Conservation (phyloP, 2,329 filamentous ascomycete species). For the Anthostomella pinea region DNA sequence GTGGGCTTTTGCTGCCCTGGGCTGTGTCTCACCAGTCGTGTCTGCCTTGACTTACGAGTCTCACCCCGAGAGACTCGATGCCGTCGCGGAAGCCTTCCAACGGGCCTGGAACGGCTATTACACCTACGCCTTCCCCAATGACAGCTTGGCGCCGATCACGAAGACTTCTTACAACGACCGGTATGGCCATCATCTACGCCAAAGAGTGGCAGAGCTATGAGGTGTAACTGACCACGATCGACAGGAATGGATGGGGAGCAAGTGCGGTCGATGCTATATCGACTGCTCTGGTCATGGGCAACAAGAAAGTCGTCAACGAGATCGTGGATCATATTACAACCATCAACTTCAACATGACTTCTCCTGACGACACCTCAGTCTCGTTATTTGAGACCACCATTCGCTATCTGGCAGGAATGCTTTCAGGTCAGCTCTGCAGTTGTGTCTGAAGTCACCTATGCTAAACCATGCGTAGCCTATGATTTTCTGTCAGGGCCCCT, state of each 20-base stretch:
- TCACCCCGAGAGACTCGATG: slow-evolving; percentile 47
- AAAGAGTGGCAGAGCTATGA: too few species aligned
- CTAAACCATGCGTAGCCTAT: slow-evolving; percentile 45
- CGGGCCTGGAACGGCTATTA: slow-evolving; percentile 72
- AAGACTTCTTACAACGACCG: slow-evolving; percentile 67
- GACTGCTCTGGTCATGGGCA: slow-evolving; percentile 75
- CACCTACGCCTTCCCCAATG: slow-evolving; percentile 71
- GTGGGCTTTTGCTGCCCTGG: slow-evolving; percentile 19
- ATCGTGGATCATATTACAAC: slow-evolving; percentile 69
- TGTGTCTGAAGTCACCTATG: slow-evolving; percentile 12
- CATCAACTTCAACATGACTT: slow-evolving; percentile 67
- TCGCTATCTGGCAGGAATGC: slow-evolving; percentile 76
- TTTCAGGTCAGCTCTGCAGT: too few species aligned
- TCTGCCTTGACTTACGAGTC: slow-evolving; percentile 26
- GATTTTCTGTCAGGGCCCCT: slow-evolving; percentile 71
- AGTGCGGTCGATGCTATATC: slow-evolving; percentile 78
- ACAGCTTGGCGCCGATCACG: slow-evolving; percentile 68
- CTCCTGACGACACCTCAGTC: slow-evolving; percentile 45
- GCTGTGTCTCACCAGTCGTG: slow-evolving; percentile 18
- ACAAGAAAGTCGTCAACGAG: slow-evolving; percentile 62
- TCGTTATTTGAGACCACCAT: slow-evolving; percentile 91
- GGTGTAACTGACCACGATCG: slow-evolving; percentile 14
- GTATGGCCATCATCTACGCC: slow-evolving; percentile 50
- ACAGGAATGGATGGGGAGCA: slow-evolving; percentile 80
- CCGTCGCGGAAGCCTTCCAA: slow-evolving; percentile 67